These are phyloP conservation scores for Peronospora destructor DNA, from an alignment of 352 stramenopile genomes.

Conservation along the genomic window DNA sequence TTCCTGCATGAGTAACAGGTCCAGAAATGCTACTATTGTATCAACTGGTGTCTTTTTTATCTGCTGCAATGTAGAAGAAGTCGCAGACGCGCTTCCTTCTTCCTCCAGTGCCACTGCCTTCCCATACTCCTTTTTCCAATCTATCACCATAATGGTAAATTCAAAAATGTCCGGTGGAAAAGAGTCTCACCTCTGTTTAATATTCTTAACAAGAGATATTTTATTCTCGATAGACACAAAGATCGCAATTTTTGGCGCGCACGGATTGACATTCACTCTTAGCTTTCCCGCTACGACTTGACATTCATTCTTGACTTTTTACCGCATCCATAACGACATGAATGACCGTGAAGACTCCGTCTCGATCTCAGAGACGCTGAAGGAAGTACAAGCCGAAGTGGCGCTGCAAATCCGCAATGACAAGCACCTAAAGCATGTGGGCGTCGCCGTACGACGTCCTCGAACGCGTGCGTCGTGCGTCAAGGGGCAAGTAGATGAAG, in stretches of 20 bases:
- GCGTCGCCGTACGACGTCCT: conserved; percentile 63
- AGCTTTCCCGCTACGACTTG: background rate
- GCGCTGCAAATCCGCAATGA: conserved; percentile 73
- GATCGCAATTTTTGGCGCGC: background rate
- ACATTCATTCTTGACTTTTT: conserved; percentile 16
- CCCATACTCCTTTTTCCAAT: conserved; percentile 22
- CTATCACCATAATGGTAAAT: conserved; percentile 6
- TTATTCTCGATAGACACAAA: background rate
- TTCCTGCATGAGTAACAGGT: conserved; percentile 24
- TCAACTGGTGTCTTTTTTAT: conserved; percentile 2
- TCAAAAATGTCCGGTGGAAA: conserved; percentile 12
- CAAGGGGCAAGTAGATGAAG: conserved; percentile 57
- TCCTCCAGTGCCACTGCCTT: conserved; percentile 20
- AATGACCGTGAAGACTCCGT: conserved; percentile 34
- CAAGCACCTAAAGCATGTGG: conserved; percentile 79
- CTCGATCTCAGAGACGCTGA: conserved; percentile 9
- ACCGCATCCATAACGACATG: conserved; percentile 14
- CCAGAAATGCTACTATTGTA: conserved; percentile 23
- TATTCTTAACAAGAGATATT: background rate
- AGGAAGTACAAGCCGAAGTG: conserved; percentile 47
- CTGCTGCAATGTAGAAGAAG: conserved; percentile 2
- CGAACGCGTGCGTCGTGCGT: conserved; percentile 68
- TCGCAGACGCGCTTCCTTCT: background rate
- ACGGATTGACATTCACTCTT: conserved; percentile 1
- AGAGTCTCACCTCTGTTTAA: conserved; percentile 10